phyloP scores from a whole-genome alignment of 1,139 yeast species.

The Geotrichum reessii region DNA sequence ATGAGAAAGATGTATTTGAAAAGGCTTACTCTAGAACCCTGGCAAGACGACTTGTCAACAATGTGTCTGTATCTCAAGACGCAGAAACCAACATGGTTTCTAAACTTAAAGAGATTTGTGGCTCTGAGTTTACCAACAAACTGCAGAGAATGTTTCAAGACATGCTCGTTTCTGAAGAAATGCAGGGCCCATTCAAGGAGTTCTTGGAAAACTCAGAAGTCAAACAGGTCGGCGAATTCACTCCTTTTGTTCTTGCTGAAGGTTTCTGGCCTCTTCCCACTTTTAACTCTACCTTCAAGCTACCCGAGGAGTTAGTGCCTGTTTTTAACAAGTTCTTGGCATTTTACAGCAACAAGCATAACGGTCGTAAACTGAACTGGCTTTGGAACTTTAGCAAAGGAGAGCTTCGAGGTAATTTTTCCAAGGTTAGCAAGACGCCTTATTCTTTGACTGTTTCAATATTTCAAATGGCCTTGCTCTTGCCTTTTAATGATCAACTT shows the following conservation, averaged over 20 bases:
- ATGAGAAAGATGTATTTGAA: slow-evolving; percentile 94
- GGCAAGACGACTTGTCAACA: slow-evolving; percentile 82
- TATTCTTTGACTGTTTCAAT: slow-evolving; percentile 83
- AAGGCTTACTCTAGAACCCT: slow-evolving; percentile 83
- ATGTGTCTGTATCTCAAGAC: slow-evolving; percentile 74
- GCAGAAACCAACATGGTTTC: slow-evolving; percentile 85
- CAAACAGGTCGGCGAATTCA: slow-evolving; percentile 47
- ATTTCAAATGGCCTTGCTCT: slow-evolving; percentile 78
- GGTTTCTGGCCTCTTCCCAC: slow-evolving; percentile 83
- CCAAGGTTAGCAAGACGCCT: slow-evolving; percentile 59
- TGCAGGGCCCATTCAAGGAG: slow-evolving; percentile 58
- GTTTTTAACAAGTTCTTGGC: slow-evolving; percentile 64
- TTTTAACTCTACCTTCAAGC: slow-evolving; percentile 44
- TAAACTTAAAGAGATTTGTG: slow-evolving; percentile 82
- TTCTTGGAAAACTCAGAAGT: slow-evolving; percentile 38
- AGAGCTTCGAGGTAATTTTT: slow-evolving; percentile 82
- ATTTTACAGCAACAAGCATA: slow-evolving; percentile 69
- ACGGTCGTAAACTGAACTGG: slow-evolving; percentile 90
- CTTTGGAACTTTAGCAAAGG: slow-evolving; percentile 93
- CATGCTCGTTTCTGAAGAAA: slow-evolving; percentile 77
- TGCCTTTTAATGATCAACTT: slow-evolving; percentile 67
- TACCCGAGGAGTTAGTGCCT: slow-evolving; percentile 58
- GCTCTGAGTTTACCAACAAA: slow-evolving; percentile 87
- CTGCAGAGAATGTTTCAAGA: slow-evolving; percentile 96
- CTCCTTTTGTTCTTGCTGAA: slow-evolving; percentile 76